phyloP scores from a whole-genome alignment of 2,329 filamentous ascomycete genomes.

The Fusarium pilosicola region DNA sequence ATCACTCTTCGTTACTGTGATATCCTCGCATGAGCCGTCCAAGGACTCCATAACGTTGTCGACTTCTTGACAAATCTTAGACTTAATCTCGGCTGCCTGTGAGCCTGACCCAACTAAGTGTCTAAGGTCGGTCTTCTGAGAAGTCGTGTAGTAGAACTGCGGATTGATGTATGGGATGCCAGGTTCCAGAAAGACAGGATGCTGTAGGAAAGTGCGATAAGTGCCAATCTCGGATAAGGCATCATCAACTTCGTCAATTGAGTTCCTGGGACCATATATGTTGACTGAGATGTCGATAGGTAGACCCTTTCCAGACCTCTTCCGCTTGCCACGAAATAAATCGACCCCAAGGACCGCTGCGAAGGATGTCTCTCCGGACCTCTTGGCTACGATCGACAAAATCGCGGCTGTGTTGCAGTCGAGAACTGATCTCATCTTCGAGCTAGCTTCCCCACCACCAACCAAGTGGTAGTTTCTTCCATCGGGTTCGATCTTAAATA shows the following conservation, averaged over 20 bases:
- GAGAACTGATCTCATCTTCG: not conserved
- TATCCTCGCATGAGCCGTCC: not conserved
- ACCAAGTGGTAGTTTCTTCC: not conserved
- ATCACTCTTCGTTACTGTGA: rapidly evolving
- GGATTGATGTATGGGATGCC: not conserved
- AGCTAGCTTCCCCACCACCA: rapidly evolving
- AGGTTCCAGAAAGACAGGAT: not conserved
- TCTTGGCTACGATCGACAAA: rapidly evolving
- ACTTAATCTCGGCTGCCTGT: too few species aligned
- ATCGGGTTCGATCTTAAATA: not conserved
- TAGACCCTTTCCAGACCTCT: rapidly evolving
- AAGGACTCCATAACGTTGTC: not conserved
- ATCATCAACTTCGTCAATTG: not conserved
- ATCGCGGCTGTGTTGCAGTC: not conserved
- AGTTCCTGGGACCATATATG: not conserved
- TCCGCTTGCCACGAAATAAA: rapidly evolving
- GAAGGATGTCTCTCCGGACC: not conserved
- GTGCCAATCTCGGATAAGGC: not conserved
- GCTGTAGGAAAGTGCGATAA: not conserved
- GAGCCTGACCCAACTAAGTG: not conserved
- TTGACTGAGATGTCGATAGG: not conserved
- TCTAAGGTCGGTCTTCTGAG: not conserved
- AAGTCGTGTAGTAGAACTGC: not conserved
- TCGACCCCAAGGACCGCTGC: not conserved
- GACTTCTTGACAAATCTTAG: not conserved